Evolutionary conservation across 2,329 filamentous ascomycete genomes (phyloP).

Genomic region (Calonectria leucothoes): DNA sequence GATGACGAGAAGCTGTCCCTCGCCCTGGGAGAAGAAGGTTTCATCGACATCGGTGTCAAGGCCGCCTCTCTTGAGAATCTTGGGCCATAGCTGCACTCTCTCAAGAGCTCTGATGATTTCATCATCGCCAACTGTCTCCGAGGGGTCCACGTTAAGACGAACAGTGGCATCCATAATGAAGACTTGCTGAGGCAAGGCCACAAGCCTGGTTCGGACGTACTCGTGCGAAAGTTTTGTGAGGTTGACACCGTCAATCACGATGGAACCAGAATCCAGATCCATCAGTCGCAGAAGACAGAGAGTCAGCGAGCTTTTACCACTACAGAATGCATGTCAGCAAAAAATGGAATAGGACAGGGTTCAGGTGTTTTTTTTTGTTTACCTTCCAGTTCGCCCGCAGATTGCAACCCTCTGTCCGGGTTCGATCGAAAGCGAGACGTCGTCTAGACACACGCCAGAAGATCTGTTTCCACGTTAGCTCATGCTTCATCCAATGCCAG

Average conservation of each 20-base stretch:
- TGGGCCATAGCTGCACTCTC: slow-evolving; percentile 31
- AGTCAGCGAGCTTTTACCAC: slow-evolving; percentile 55
- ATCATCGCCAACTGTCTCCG: slow-evolving; percentile 20
- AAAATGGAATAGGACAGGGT: too few relatives aligned
- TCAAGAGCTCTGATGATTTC: slow-evolving; percentile 24
- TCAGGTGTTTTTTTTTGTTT: not conserved
- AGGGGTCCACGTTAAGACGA: slow-evolving; percentile 53
- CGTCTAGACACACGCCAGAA: slow-evolving; percentile 27
- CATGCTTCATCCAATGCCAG: not conserved
- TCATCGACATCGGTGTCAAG: slow-evolving; percentile 30
- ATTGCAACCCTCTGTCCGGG: slow-evolving; percentile 47
- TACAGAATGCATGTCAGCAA: slow-evolving; percentile 20
- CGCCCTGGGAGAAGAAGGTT: slow-evolving; percentile 31
- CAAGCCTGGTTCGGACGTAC: slow-evolving; percentile 55
- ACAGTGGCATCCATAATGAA: slow-evolving; percentile 58
- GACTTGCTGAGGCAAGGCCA: slow-evolving; percentile 62
- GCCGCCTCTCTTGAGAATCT: slow-evolving; percentile 18
- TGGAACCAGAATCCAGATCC: slow-evolving; percentile 45
- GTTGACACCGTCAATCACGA: slow-evolving; percentile 55
- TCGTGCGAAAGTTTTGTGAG: slow-evolving; percentile 51
- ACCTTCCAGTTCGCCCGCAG: slow-evolving; percentile 48
- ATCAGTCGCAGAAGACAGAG: slow-evolving; percentile 52
- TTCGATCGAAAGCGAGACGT: slow-evolving; percentile 40
- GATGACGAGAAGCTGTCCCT: slow-evolving; percentile 37
- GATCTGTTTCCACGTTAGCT: not conserved